Evolutionary conservation across 2,329 filamentous ascomycete species (phyloP), one percentile per base, ranked within the genome.

Genomic region (Curvularia eragrostidis): DNA sequence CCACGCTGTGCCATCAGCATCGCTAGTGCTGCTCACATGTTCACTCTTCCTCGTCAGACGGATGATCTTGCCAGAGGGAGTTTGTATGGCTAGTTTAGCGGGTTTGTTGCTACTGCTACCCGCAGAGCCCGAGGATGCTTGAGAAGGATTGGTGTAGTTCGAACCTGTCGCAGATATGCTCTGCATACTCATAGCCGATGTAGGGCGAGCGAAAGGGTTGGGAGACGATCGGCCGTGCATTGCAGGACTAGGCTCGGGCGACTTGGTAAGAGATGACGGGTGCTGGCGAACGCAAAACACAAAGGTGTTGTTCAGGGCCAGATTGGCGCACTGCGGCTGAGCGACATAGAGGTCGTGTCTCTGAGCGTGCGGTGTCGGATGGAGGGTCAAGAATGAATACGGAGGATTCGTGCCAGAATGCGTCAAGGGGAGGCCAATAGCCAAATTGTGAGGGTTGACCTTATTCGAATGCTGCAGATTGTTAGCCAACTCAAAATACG

Each of bases 351-450:
- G 88, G 74, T 99, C 95, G 76, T 99, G 93, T 41, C 94, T 87
- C 73, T 97, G 93, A n/a, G 95, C 95, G 75, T 99, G 95, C 8
- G 95, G 95, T 2, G 95, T 99, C 7, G 96, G 96, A 75, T 99
- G 95, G 4, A 95, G 87, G 38, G 89, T 90, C 44, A 97, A 84
- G 77, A 98, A 99, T 58, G 97, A 92, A 76, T 97, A 99, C 0
- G 91, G 87, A 3, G 95, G 95, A 72, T 99, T 99, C 67, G 94
- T 90, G 58, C 95, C 95, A 0, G 87, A 89, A 77, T 99, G 95
- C 36, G 92, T 85, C 50, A 99, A 88, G 0, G 95, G 94, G n/a
- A 99, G 79, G 3, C 93, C 88, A 64, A 98, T 89, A 0, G 94
- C 93, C 52, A 99, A 81, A 2, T 93, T 89, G 72, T 99, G 94